These are phyloP conservation scores for Acanthamoeba polyphaga DNA, from an alignment of 208 protist species.

Conservation along the genomic window DNA sequence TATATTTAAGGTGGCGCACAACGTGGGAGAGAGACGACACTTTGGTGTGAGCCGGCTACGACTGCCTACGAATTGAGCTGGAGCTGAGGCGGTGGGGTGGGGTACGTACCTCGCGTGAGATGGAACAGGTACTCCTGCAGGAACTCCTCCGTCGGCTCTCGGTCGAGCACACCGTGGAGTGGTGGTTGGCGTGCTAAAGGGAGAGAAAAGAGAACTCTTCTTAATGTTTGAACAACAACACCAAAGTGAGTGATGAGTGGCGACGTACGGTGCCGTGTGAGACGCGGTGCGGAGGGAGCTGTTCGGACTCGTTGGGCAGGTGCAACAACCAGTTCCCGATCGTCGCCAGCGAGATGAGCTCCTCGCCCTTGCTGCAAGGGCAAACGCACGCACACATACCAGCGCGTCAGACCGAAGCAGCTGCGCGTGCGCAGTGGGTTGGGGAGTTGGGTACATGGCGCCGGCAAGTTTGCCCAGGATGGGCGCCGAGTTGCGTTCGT, in stretches of 20 bases:
- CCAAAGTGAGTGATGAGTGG: background rate
- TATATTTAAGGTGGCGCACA: no score
- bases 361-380: constrained; percentile 21
- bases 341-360: constrained; percentile 34
- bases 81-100: background rate
- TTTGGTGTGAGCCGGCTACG: no score
- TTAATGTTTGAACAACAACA: no score
- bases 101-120: background rate
- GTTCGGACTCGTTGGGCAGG: constrained; percentile 49
- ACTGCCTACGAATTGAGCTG: background rate
- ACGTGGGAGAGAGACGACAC: no score
- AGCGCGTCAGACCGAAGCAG: no score
- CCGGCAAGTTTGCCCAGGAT: constrained; percentile 47
- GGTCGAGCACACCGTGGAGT: constrained; percentile 63
- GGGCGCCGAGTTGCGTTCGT: background rate
- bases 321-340: constrained; percentile 71
- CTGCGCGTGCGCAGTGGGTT: background rate
- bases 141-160: background rate
- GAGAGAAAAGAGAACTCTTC: no score
- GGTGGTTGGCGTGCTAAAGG: constrained; percentile 62
- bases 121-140: constrained; percentile 72
- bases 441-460: background rate
- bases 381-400: no score
- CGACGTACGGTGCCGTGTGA: constrained; percentile 21
- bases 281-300: background rate